Evolutionary conservation across 2,329 filamentous ascomycete species (phyloP).

Genomic region (Sporothrix mexicana): DNA sequence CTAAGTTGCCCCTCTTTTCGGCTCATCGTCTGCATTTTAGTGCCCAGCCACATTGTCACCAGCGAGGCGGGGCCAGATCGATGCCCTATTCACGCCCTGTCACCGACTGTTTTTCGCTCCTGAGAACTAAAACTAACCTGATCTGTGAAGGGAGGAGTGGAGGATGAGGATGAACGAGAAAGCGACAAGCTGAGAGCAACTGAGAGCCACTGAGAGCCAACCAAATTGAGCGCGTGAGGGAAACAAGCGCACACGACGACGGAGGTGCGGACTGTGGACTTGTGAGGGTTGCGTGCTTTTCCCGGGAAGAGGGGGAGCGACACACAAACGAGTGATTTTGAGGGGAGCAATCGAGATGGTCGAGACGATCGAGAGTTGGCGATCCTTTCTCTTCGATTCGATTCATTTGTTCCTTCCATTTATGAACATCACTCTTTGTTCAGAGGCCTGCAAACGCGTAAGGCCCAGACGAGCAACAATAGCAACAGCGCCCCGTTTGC

Average conservation of each 20-base stretch:
- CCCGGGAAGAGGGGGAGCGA: background rate
- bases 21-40: too few species aligned
- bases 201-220: conserved; percentile 2
- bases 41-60: background rate
- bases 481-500: too few species aligned
- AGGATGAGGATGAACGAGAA: background rate
- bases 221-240: conserved; percentile 12
- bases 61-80: background rate
- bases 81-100: too few species aligned
- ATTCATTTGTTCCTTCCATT: too few species aligned
- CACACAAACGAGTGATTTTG: background rate
- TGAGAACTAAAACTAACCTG: too few species aligned
- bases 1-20: conserved; percentile 8
- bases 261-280: background rate
- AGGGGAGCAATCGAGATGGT: background rate
- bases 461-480: too few species aligned
- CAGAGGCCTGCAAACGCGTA: too few species aligned
- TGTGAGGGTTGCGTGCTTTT: background rate
- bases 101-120: too few species aligned
- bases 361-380: too few species aligned
- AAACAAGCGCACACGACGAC: background rate
- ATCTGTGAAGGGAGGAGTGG: background rate
- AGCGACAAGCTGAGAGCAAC: background rate
- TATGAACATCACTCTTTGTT: too few species aligned
- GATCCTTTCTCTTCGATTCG: too few species aligned